Conservation (phyloP, 768 basidiomycete genomes). For the Rhizopogon vinicolor region DNA sequence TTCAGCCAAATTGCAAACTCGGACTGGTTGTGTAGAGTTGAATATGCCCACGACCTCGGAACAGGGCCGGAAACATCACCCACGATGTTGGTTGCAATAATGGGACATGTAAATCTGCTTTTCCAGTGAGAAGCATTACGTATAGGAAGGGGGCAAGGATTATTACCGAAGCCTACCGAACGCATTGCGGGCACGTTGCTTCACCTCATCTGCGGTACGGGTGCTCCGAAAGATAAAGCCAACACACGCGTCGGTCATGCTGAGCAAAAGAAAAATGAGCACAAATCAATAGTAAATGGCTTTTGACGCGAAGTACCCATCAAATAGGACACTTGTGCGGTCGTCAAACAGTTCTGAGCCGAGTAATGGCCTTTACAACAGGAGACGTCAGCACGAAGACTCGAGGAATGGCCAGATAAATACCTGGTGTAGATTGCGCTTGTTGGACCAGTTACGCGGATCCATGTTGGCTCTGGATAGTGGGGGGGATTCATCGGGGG, state of each 20-base stretch:
- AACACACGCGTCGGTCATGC: conserved; percentile 5
- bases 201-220: not conserved
- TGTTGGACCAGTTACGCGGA: not conserved
- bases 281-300: not conserved
- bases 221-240: conserved; percentile 7
- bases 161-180: conserved; percentile 9
- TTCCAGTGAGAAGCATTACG: not conserved
- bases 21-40: conserved; percentile 7
- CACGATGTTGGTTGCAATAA: conserved; percentile 7
- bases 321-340: conserved; percentile 1
- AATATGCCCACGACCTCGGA: conserved; percentile 13
- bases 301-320: conserved; percentile 3
- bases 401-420: not conserved
- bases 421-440: not conserved
- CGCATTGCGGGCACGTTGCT: conserved; percentile 3
- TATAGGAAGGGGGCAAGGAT: not conserved
- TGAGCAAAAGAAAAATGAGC: not conserved
- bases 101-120: conserved; percentile 8
- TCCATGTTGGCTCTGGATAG: not conserved
- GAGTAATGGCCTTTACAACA: conserved; percentile 5
- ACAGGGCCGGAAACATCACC: not conserved
- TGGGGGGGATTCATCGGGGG: not conserved
- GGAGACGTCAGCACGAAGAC: not conserved
- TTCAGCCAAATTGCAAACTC: conserved; percentile 20
- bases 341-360: conserved; percentile 11